Percentiles rank a stretch among this genome's conserved stretches.
These are phyloP conservation scores for Tolypocladium cylindrosporum DNA, from an alignment of 2,329 filamentous ascomycete genomes.

Conservation along the genomic window DNA sequence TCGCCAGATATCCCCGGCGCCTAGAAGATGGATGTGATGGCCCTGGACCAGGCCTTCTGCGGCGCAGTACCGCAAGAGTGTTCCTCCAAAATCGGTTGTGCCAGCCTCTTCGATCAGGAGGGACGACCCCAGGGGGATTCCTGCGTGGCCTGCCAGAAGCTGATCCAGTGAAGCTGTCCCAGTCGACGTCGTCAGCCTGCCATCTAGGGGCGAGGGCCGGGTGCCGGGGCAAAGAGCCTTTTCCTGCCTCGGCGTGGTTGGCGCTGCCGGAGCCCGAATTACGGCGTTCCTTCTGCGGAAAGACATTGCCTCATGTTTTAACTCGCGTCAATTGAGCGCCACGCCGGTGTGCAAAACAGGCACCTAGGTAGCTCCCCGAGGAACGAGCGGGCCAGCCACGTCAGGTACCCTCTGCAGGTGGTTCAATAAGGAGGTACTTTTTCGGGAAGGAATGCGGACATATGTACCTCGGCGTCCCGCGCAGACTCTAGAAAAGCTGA, in stretches of 20 bases:
- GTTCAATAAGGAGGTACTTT: background rate
- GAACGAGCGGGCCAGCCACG: background rate
- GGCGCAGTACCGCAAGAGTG: slow-evolving; percentile 78
- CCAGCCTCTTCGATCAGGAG: slow-evolving; percentile 79
- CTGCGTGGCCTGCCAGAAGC: slow-evolving; percentile 76
- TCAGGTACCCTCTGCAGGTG: background rate
- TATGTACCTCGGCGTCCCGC: background rate
- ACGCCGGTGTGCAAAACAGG: background rate
- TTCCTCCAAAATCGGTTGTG: slow-evolving; percentile 86
- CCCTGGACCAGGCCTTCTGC: slow-evolving; percentile 89
- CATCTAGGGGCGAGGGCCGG: slow-evolving; percentile 81
- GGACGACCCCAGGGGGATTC: slow-evolving; percentile 71
- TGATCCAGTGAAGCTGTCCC: slow-evolving; percentile 79
- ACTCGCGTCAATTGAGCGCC: background rate
- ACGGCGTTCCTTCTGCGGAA: slow-evolving; percentile 49
- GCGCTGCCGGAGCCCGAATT: slow-evolving; percentile 23
- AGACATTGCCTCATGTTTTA: slow-evolving; percentile 32
- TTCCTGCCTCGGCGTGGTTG: slow-evolving; percentile 17
- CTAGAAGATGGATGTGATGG: slow-evolving; percentile 79
- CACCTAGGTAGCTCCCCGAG: background rate
- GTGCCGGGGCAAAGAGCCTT: slow-evolving; percentile 38
- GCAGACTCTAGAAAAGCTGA: background rate
- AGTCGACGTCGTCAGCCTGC: slow-evolving; percentile 80
- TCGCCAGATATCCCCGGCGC: slow-evolving; percentile 69
- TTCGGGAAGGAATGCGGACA: background rate